A percentile compares a stretch with the other conserved stretches of the same genome.
These are phyloP conservation scores for Rubroshorea leprosula DNA, from an alignment of 345 rosid genomes.

Conservation along the genomic window DNA sequence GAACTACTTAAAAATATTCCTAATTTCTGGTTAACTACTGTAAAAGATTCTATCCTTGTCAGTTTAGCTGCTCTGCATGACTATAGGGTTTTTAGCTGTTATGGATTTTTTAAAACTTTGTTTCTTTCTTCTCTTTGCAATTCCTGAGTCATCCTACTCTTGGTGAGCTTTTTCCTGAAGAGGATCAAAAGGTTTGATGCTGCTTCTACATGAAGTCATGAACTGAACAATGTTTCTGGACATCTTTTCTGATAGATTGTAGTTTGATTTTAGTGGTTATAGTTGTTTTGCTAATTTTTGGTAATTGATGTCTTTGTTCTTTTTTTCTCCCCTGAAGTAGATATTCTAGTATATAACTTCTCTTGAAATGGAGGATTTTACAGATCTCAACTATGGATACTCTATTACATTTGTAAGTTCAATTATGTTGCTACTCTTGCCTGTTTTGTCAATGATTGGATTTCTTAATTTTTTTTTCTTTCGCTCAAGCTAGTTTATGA, in stretches of 20 bases:
- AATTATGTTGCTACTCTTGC: slow-evolving; percentile 5
- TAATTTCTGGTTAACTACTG: slow-evolving; percentile 92
- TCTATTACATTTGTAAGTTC: slow-evolving; percentile 76
- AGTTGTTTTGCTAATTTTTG: neutral
- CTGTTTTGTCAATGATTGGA: too few relatives aligned
- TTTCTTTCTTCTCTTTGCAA: slow-evolving; percentile 38
- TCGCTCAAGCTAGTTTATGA: too few relatives aligned
- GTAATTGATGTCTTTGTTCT: too few relatives aligned
- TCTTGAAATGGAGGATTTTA: slow-evolving; percentile 78
- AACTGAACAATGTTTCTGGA: too few relatives aligned
- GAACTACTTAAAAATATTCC: slow-evolving; percentile 73
- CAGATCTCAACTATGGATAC: slow-evolving; percentile 89
- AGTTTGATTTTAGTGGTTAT: neutral
- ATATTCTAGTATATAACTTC: slow-evolving; percentile 63
- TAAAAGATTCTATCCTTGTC: slow-evolving; percentile 30
- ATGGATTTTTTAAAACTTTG: too few relatives aligned
- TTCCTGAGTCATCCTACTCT: slow-evolving; percentile 85
- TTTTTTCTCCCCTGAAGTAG: slow-evolving; percentile 25
- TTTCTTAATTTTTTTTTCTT: too few relatives aligned
- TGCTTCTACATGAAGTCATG: neutral
- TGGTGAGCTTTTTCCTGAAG: slow-evolving; percentile 69
- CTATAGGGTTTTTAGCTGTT: neutral
- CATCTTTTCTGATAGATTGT: neutral
- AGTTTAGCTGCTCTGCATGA: slow-evolving; percentile 1
- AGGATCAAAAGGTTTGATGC: slow-evolving; percentile 79